Evolutionary conservation across 73 alveolate genomes (phyloP).

Genomic region (Paramecium biaurelia): DNA sequence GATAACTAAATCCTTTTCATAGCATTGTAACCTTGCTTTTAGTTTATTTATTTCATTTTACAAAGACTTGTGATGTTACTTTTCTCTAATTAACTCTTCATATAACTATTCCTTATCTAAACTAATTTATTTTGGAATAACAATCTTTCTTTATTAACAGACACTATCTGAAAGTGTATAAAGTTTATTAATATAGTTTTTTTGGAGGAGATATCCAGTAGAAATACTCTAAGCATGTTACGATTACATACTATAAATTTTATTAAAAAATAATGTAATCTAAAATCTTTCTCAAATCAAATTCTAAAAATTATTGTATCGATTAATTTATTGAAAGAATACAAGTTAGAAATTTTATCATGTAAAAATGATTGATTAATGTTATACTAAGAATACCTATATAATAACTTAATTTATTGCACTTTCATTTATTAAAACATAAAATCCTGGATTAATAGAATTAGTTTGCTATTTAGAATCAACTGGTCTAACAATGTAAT

Average conservation of each 20-base stretch:
- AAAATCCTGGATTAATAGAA: background rate
- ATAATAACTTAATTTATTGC: background rate
- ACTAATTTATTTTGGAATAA: background rate
- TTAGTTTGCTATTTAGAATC: too few relatives aligned
- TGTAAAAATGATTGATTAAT: too few relatives aligned
- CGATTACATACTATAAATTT: background rate
- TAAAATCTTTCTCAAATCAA: background rate
- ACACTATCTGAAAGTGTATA: background rate
- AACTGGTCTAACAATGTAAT: too few relatives aligned
- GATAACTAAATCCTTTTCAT: background rate
- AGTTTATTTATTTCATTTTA: background rate
- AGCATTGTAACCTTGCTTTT: background rate
- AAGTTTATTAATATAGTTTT: background rate
- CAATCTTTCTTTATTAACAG: background rate
- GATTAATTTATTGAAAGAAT: too few relatives aligned
- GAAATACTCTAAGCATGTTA: background rate
- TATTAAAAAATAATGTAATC: background rate
- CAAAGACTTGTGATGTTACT: background rate
- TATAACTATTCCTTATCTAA: background rate
- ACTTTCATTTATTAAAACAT: background rate
- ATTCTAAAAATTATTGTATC: background rate
- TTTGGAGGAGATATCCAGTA: constrained; percentile 1
- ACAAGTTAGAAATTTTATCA: background rate
- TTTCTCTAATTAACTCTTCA: background rate
- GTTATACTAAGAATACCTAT: background rate